These are phyloP conservation scores for Lyophyllum semitale DNA, from an alignment of 768 basidiomycete genomes.

Conservation along the genomic window DNA sequence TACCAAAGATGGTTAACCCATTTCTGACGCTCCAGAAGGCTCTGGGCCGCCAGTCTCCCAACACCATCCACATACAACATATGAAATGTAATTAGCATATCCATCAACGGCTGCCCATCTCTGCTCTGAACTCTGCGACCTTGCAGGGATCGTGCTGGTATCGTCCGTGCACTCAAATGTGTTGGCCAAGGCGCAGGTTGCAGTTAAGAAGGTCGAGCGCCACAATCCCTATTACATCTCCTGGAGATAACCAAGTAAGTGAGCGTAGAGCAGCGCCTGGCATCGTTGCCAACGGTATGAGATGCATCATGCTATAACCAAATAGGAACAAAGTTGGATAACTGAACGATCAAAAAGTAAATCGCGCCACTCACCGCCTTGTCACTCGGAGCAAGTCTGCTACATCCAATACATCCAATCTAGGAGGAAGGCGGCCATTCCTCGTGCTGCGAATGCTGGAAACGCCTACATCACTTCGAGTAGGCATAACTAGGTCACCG, in stretches of 20 bases:
- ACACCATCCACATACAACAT: slow-evolving; percentile 89
- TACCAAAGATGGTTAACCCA: slow-evolving; percentile 94
- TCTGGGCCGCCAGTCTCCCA: slow-evolving; percentile 87
- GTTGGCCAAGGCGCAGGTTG: slow-evolving; percentile 77
- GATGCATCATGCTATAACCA: slow-evolving; percentile 66
- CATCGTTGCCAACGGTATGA: slow-evolving; percentile 79
- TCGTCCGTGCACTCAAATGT: slow-evolving; percentile 84
- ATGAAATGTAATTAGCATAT: slow-evolving; percentile 87
- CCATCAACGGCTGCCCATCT: slow-evolving; percentile 56
- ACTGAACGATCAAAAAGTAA: slow-evolving; percentile 2
- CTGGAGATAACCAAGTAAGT: slow-evolving; percentile 88
- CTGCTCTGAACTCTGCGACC: slow-evolving; percentile 53
- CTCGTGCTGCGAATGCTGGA: slow-evolving; percentile 32
- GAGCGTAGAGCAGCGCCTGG: slow-evolving; percentile 81
- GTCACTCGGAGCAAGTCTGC: slow-evolving; percentile 48
- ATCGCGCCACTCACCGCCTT: slow-evolving; percentile 43
- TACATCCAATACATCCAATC: slow-evolving; percentile 45
- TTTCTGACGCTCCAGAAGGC: slow-evolving; percentile 79
- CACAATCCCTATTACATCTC: slow-evolving; percentile 82
- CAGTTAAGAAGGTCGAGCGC: slow-evolving; percentile 87
- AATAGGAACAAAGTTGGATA: slow-evolving; percentile 20
- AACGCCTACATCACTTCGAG: slow-evolving; percentile 21
- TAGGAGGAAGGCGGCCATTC: slow-evolving; percentile 39
- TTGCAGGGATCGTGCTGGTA: slow-evolving; percentile 83
- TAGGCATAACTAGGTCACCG: slow-evolving; percentile 24